These are phyloP conservation scores for Lactarius tabidus DNA, from an alignment of 768 basidiomycete genomes.

Conservation along the genomic window DNA sequence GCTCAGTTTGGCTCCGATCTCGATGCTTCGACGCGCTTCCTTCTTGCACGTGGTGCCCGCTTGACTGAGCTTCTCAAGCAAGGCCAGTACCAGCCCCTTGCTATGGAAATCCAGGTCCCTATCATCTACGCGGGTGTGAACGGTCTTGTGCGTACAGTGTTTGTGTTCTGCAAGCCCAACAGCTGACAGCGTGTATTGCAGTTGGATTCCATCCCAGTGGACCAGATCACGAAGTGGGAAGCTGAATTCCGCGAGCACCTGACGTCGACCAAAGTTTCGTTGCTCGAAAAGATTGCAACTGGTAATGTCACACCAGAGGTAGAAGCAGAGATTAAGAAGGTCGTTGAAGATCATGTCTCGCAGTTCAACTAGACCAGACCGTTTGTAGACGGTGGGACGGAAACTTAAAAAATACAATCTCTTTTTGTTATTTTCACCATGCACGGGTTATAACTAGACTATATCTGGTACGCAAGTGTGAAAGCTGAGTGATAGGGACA, in stretches of 20 bases:
- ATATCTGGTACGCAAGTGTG: constrained; percentile 1
- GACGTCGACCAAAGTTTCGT: constrained; percentile 60
- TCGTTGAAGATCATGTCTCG: constrained; percentile 83
- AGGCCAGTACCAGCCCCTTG: constrained; percentile 94
- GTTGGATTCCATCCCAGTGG: constrained; percentile 94
- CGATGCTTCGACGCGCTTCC: constrained; percentile 98
- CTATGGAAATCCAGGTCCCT: constrained; percentile 96
- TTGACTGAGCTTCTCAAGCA: constrained; percentile 97
- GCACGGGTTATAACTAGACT: constrained; percentile 21
- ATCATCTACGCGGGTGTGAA: constrained; percentile 99
- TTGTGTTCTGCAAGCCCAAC: background rate
- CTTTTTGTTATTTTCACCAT: constrained; percentile 10
- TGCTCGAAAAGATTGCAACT: constrained; percentile 80
- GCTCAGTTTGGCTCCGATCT: constrained; percentile 99
- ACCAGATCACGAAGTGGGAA: constrained; percentile 92
- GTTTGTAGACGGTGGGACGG: constrained; percentile 16
- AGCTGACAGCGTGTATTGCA: constrained; percentile 28
- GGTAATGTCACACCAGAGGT: constrained; percentile 87
- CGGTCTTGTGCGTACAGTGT: constrained; percentile 69
- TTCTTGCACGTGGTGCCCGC: constrained; percentile 96
- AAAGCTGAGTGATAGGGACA: background rate
- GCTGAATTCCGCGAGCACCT: constrained; percentile 88
- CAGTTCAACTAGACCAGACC: constrained; percentile 52
- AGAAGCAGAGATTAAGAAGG: constrained; percentile 93
- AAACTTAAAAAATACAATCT: constrained; percentile 19